Percentiles rank a stretch among this genome's conserved stretches.
Conservation (phyloP, 176 grass and related monocot species). For the Saccharum officinarum region DNA sequence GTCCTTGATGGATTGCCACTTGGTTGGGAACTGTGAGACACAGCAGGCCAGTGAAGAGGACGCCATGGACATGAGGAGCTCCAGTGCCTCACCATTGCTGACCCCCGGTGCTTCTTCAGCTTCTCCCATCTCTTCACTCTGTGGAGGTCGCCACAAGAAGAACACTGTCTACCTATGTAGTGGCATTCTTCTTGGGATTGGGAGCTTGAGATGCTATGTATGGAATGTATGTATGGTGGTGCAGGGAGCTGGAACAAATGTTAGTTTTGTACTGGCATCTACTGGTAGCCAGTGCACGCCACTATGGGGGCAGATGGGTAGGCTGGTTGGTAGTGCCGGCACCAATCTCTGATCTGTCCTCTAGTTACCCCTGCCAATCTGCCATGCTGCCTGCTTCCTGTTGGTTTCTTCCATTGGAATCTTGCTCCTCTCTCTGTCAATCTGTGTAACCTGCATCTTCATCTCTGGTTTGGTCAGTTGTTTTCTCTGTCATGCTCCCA, state of each 20-base stretch:
- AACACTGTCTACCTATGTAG: constrained; percentile 19
- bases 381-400: constrained; percentile 35
- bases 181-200: constrained; percentile 31
- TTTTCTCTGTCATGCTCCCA: neutral
- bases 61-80: constrained; percentile 51
- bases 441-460: neutral
- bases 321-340: constrained; percentile 32
- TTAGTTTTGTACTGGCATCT: constrained; percentile 43
- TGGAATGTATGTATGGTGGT: neutral
- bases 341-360: constrained; percentile 51
- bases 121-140: constrained; percentile 47
- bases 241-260: constrained; percentile 5
- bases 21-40: constrained; percentile 56
- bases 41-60: constrained; percentile 50
- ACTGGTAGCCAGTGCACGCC: constrained; percentile 8
- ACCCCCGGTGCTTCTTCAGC: neutral
- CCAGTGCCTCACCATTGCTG: constrained; percentile 32
- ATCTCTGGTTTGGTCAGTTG: constrained; percentile 20
- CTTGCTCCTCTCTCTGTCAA: constrained; percentile 21
- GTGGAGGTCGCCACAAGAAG: neutral
- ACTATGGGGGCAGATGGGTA: constrained; percentile 34
- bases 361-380: constrained; percentile 26
- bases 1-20: constrained; percentile 82
- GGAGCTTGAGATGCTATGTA: constrained; percentile 14
- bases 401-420: constrained; percentile 55